phyloP scores from a whole-genome alignment of 805 yeast species.

The Lipomyces yamadae region DNA sequence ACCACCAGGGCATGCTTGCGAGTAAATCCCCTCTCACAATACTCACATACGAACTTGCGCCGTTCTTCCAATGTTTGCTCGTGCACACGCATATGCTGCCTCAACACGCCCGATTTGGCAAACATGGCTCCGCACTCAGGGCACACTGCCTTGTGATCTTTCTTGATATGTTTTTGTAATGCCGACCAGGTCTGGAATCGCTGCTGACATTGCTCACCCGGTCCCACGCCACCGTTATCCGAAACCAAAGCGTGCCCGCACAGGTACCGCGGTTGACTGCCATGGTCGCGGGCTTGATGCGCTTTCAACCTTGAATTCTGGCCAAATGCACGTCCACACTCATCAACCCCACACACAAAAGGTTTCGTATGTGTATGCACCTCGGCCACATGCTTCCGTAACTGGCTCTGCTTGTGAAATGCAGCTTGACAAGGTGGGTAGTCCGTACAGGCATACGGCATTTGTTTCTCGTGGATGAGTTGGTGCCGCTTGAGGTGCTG shows the following conservation, averaged over 20 bases:
- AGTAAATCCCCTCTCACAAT: slow-evolving; percentile 52
- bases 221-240: slow-evolving; percentile 50
- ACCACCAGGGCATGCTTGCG: slow-evolving; percentile 60
- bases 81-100: slow-evolving; percentile 76
- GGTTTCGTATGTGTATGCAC: slow-evolving; percentile 59
- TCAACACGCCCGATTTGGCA: slow-evolving; percentile 71
- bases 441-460: slow-evolving; percentile 55
- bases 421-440: slow-evolving; percentile 66
- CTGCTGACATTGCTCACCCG: slow-evolving; percentile 59
- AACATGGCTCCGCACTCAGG: slow-evolving; percentile 68
- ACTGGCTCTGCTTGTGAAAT: slow-evolving; percentile 75
- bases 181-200: slow-evolving; percentile 75
- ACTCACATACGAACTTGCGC: slow-evolving; percentile 63
- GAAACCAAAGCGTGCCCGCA: slow-evolving; percentile 33
- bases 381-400: slow-evolving; percentile 70
- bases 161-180: slow-evolving; percentile 69
- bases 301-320: slow-evolving; percentile 67
- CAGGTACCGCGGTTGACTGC: slow-evolving; percentile 38
- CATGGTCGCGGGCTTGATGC: slow-evolving; percentile 72
- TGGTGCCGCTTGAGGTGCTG: slow-evolving; percentile 88
- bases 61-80: slow-evolving; percentile 54
- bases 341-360: slow-evolving; percentile 56
- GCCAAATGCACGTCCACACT: slow-evolving; percentile 67
- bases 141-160: slow-evolving; percentile 68
- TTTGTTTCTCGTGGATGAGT: slow-evolving; percentile 71